Conservation (phyloP, 1,139 yeast genomes). For the Dujonia santamariae region DNA sequence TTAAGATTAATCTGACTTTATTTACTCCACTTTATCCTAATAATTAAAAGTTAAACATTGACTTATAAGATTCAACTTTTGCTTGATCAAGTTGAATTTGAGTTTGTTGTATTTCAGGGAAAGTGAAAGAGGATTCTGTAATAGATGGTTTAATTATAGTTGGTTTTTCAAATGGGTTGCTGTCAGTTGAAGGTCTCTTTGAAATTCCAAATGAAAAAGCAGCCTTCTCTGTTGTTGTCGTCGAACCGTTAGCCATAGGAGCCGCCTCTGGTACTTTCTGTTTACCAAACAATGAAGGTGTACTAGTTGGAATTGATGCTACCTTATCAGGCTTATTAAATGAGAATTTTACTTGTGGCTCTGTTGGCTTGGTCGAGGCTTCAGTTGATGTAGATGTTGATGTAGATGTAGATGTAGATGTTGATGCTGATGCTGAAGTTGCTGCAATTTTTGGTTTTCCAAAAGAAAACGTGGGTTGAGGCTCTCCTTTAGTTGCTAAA, state of each 20-base stretch:
- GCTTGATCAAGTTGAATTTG: constrained; percentile 20
- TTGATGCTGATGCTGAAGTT: background rate
- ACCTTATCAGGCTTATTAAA: background rate
- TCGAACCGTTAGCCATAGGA: background rate
- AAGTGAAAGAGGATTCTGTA: constrained; percentile 7
- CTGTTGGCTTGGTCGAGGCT: constrained; percentile 1
- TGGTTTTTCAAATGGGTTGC: constrained; percentile 1
- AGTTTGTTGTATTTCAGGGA: constrained; percentile 29
- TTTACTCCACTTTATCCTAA: no score
- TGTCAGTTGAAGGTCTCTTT: background rate
- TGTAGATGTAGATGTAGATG: constrained; percentile 13
- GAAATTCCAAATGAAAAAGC: constrained; percentile 3
- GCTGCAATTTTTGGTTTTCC: background rate
- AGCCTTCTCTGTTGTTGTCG: no score
- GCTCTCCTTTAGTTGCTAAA: background rate
- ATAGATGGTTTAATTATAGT: background rate
- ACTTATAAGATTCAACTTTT: constrained; percentile 27
- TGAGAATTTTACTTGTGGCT: background rate
- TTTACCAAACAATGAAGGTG: background rate
- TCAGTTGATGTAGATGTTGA: constrained; percentile 4
- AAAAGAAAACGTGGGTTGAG: background rate
- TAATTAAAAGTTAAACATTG: constrained; percentile 27
- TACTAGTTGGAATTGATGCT: background rate
- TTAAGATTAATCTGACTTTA: no score
- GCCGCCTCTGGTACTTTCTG: background rate